Evolutionary conservation across 768 basidiomycete genomes (phyloP).

Genomic region (Postia placenta): DNA sequence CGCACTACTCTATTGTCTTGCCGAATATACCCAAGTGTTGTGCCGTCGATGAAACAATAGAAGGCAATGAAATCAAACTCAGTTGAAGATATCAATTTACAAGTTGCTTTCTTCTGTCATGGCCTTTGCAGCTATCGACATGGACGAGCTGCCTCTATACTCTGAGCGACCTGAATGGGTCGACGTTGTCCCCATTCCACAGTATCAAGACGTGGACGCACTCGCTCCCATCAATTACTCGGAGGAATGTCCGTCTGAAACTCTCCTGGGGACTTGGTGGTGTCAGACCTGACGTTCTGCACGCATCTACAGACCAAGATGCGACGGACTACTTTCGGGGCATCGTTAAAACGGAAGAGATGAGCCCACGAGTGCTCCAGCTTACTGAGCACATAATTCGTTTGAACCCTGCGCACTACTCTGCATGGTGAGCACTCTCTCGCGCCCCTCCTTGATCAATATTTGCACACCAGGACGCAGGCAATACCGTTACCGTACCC

Average conservation of each 20-base stretch:
- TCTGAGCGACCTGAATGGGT: constrained; percentile 67
- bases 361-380: constrained; percentile 73
- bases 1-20: constrained; percentile 2
- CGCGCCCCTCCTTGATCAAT: background rate
- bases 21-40: constrained; percentile 1
- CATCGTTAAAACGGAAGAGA: constrained; percentile 70
- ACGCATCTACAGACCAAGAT: constrained; percentile 64
- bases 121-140: constrained; percentile 10
- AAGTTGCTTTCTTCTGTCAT: constrained; percentile 7
- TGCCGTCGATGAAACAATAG: background rate
- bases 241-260: constrained; percentile 51
- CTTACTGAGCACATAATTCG: constrained; percentile 87
- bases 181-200: constrained; percentile 73
- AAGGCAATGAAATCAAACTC: background rate
- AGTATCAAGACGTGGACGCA: constrained; percentile 73
- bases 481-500: constrained; percentile 92
- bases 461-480: constrained; percentile 31
- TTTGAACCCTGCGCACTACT: constrained; percentile 93
- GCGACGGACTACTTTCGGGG: constrained; percentile 91
- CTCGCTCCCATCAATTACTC: constrained; percentile 92
- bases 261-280: constrained; percentile 1
- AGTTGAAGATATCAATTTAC: background rate
- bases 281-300: background rate
- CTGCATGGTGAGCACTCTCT: constrained; percentile 70
- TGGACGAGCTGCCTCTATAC: constrained; percentile 32